Evolutionary conservation across 768 basidiomycete genomes (phyloP).

Genomic region (Plicaturopsis crispa): DNA sequence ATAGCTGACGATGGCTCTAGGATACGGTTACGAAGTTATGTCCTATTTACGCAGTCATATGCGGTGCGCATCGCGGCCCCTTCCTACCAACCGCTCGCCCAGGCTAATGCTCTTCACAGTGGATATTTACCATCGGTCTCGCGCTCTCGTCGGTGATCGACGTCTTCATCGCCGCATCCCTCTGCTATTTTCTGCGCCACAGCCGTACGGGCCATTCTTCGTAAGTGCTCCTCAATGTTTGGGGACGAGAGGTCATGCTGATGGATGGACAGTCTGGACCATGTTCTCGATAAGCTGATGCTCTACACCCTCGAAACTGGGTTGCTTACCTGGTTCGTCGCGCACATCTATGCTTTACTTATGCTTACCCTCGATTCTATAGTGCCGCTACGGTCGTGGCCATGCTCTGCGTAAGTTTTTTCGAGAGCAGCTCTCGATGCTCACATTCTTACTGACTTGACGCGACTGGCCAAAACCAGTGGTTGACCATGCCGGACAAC

Average conservation of each 20-base stretch:
- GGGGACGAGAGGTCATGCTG: background rate
- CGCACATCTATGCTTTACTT: background rate
- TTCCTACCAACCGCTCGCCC: constrained; percentile 6
- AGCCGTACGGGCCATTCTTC: constrained; percentile 32
- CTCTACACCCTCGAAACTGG: constrained; percentile 49
- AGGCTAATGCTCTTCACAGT: constrained; percentile 25
- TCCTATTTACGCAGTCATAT: constrained; percentile 10
- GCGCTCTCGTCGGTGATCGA: constrained; percentile 42
- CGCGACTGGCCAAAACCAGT: constrained; percentile 24
- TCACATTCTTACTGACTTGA: background rate
- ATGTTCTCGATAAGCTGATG: constrained; percentile 38
- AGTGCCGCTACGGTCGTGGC: constrained; percentile 34
- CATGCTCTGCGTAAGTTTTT: constrained; percentile 35
- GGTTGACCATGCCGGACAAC: constrained; percentile 38
- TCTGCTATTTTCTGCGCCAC: constrained; percentile 34
- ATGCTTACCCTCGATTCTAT: too few relatives aligned
- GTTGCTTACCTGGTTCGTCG: constrained; percentile 31
- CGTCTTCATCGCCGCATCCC: constrained; percentile 36
- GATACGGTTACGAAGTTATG: background rate
- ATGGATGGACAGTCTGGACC: constrained; percentile 29
- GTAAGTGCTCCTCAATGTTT: constrained; percentile 11
- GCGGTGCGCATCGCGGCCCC: background rate
- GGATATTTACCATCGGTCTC: constrained; percentile 45
- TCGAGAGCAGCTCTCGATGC: background rate
- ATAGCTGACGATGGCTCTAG: constrained; percentile 17